Evolutionary conservation across 2,329 filamentous ascomycete genomes (phyloP).

Genomic region (Phaeosphaeria sp.): DNA sequence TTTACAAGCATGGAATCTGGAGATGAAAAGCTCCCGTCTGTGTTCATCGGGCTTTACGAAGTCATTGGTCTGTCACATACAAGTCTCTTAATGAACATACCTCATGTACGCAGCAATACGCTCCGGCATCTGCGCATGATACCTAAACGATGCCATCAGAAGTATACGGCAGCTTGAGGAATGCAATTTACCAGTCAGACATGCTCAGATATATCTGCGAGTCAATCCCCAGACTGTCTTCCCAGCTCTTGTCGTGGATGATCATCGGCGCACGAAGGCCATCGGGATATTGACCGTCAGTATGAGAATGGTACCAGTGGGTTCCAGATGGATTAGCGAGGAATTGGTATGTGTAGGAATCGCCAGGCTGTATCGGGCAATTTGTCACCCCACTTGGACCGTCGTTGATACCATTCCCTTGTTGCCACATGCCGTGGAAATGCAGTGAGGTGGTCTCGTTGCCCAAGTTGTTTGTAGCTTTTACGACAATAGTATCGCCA

Average conservation of each 20-base stretch:
- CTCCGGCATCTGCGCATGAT: neutral
- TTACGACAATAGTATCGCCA: neutral
- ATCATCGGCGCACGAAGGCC: neutral
- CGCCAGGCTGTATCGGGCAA: neutral
- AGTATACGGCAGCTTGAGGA: no score
- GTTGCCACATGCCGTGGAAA: neutral
- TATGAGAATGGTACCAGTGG: neutral
- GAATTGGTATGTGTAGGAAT: neutral
- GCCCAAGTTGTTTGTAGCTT: neutral
- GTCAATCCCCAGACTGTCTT: neutral
- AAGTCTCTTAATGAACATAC: no score
- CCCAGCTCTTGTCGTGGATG: neutral
- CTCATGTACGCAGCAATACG: neutral
- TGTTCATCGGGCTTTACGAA: neutral
- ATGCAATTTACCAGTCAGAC: neutral
- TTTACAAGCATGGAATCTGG: neutral
- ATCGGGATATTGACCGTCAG: neutral
- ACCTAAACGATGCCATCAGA: neutral
- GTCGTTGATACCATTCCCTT: neutral
- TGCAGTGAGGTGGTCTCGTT: neutral
- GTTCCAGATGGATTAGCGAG: neutral
- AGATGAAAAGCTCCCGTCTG: neutral
- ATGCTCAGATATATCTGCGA: neutral
- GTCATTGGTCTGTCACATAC: neutral
- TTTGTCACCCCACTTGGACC: neutral